phyloP scores from a whole-genome alignment of 371 early-diverging fungal genomes.

The Quaeritorhiza haematococci region DNA sequence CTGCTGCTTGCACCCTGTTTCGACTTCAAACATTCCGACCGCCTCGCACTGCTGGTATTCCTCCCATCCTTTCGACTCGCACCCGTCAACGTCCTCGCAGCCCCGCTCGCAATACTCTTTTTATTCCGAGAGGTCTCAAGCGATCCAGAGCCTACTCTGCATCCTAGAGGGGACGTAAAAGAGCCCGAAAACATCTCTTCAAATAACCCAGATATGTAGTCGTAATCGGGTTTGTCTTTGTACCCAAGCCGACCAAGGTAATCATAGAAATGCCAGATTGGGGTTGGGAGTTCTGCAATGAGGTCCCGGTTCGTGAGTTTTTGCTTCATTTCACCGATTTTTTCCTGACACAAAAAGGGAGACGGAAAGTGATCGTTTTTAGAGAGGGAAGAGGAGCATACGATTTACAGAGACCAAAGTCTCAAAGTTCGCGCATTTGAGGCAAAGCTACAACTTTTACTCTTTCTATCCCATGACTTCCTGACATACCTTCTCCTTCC shows the following conservation, averaged over 20 bases:
- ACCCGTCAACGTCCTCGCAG: no score
- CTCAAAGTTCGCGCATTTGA: not conserved
- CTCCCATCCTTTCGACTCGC: no score
- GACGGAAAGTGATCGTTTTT: not conserved
- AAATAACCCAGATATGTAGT: constrained; percentile 16
- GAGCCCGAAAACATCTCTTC: no score
- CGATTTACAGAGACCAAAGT: not conserved
- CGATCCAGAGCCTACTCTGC: no score
- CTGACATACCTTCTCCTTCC: constrained; percentile 41
- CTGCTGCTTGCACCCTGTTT: no score
- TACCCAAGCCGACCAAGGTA: constrained; percentile 46
- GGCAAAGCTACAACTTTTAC: constrained; percentile 21
- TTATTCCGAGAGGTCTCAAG: no score
- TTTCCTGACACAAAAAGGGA: constrained; percentile 27
- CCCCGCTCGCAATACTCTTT: no score
- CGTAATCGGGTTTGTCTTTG: constrained; percentile 48
- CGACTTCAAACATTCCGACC: no score
- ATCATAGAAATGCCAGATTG: constrained; percentile 33
- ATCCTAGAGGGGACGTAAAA: no score
- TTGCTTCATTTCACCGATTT: constrained; percentile 43
- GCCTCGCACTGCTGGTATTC: no score
- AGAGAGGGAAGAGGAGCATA: not conserved
- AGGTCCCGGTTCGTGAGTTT: constrained; percentile 31
- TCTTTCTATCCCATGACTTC: no score
- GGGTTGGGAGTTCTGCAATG: constrained; percentile 43